A percentile compares a stretch with the other conserved stretches of the same genome.
These are phyloP conservation scores for Pythium utonaiense DNA, from an alignment of 352 stramenopile genomes.

Conservation along the genomic window DNA sequence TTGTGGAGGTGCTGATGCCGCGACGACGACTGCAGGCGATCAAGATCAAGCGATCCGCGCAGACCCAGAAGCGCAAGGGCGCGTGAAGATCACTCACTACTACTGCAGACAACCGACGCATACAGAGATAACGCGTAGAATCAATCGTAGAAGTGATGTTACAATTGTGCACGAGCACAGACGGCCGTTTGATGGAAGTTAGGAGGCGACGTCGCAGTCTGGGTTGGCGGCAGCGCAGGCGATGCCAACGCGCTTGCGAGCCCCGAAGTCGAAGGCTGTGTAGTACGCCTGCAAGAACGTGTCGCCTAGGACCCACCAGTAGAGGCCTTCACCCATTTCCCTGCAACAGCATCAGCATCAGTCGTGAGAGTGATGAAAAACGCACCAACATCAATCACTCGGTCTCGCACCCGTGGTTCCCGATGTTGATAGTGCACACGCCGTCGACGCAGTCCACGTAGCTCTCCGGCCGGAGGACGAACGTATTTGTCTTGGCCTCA, in stretches of 20 bases:
- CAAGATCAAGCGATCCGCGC: not conserved
- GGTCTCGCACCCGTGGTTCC: conserved; percentile 33
- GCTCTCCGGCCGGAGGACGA: conserved; percentile 33
- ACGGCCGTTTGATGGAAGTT: not conserved
- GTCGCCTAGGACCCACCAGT: conserved; percentile 64
- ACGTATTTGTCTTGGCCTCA: conserved; percentile 25
- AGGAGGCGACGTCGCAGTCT: conserved; percentile 12
- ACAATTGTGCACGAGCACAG: too few relatives aligned
- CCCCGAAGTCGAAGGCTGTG: conserved; percentile 53
- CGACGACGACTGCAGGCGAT: conserved; percentile 9
- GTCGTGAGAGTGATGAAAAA: not conserved
- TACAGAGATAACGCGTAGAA: not conserved
- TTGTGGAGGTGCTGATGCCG: conserved; percentile 27
- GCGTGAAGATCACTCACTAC: not conserved
- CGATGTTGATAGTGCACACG: conserved; percentile 42
- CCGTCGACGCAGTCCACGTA: conserved; percentile 37
- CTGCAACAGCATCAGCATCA: conserved; percentile 13
- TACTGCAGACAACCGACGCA: not conserved
- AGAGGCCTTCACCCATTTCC: conserved; percentile 35
- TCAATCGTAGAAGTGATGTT: not conserved
- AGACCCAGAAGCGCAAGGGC: not conserved
- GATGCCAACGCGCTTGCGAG: conserved; percentile 38
- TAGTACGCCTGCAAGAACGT: conserved; percentile 61
- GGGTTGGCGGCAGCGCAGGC: conserved; percentile 28
- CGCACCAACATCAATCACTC: not conserved